Base-by-base conservation (phyloP, 345 rosid species). In the Melastoma malabathricum region DNA sequence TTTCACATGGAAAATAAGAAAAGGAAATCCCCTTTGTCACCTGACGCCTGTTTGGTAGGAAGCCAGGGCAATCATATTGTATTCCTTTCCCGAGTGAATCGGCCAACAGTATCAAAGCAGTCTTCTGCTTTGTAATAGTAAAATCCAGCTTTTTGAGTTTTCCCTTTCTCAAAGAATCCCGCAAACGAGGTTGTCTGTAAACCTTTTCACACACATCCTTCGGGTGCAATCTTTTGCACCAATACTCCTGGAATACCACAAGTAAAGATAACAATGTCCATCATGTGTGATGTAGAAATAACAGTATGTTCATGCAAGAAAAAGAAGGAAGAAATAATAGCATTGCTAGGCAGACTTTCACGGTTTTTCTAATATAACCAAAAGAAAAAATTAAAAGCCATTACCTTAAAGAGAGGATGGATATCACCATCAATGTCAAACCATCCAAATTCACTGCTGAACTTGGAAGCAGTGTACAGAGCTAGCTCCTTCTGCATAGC, bases 221-320 rank as follows among this genome's bases (percentile, higher is more conserved):
- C 14, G 98, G 98, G 58, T 90, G 98, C 75, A 72, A 62, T 71
- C 93, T 78, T 74, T 86, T 90, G 81, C 98, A 90, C 98, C 98
- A 90, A 65, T 80, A 86, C 69, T 86, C 95, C 98, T 90, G 79
- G 50, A 72, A 54, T 39, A 38, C 47, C 48, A 22, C 1, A 12
- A 13, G n/a, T 3, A 3, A 17, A n/a, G 22, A 47, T 12, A 10
- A 34, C 31, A 55, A 25, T 51, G 39, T 25, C 25, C 38, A 29
- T 4, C 38, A 29, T 29, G 38, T 10, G 9, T 29, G 1, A 29
- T 29, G 3, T 10, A 29, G 38, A 29, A 29, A 2, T 29, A 29
- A 29, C 9, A 29, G 38, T 10, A 29, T 4, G 38, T n/a, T n/a
- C n/a, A n/a, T n/a, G n/a, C n/a, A n/a, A n/a, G n/a, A n/a, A n/a